Percentiles rank a stretch among this genome's conserved stretches.
phyloP scores from a whole-genome alignment of 768 basidiomycete genomes.

The Serpula lacrymans region DNA sequence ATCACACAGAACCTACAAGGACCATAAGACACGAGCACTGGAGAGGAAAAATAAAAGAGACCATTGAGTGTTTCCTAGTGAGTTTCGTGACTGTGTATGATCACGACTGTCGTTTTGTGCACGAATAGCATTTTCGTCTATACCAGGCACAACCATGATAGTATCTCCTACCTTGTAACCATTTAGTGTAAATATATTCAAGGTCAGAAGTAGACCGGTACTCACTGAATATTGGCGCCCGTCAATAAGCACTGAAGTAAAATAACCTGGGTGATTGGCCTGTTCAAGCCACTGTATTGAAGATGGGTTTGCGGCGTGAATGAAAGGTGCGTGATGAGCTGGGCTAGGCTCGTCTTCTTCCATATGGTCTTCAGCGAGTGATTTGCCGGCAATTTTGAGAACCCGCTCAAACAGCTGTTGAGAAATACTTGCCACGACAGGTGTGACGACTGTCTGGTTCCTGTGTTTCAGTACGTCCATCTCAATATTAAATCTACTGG shows the following conservation, averaged over 20 bases:
- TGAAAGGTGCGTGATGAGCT: slow-evolving; percentile 8
- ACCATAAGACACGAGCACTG: neutral
- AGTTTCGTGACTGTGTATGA: slow-evolving; percentile 48
- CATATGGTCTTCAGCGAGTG: slow-evolving; percentile 24
- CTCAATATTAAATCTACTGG: slow-evolving; percentile 15
- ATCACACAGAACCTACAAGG: slow-evolving; percentile 70
- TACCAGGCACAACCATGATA: slow-evolving; percentile 60
- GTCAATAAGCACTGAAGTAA: slow-evolving; percentile 50
- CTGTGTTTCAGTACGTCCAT: slow-evolving; percentile 34
- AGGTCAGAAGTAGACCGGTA: slow-evolving; percentile 5
- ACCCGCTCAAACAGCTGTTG: slow-evolving; percentile 44
- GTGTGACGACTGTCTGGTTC: slow-evolving; percentile 40
- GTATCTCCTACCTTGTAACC: slow-evolving; percentile 53
- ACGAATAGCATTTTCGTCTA: slow-evolving; percentile 40
- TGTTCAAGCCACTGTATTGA: slow-evolving; percentile 31
- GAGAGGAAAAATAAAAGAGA: slow-evolving; percentile 20
- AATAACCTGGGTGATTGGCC: slow-evolving; percentile 30
- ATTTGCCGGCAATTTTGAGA: slow-evolving; percentile 36
- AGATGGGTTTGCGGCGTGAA: slow-evolving; percentile 28
- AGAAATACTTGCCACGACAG: slow-evolving; percentile 44
- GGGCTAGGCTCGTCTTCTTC: slow-evolving; percentile 10
- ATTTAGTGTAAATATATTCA: slow-evolving; percentile 9
- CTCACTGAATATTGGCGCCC: slow-evolving; percentile 53
- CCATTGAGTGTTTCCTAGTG: slow-evolving; percentile 59
- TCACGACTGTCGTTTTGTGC: slow-evolving; percentile 37